Evolutionary conservation across 352 stramenopile species (phyloP).

Genomic region (Peronosclerospora sorghi): DNA sequence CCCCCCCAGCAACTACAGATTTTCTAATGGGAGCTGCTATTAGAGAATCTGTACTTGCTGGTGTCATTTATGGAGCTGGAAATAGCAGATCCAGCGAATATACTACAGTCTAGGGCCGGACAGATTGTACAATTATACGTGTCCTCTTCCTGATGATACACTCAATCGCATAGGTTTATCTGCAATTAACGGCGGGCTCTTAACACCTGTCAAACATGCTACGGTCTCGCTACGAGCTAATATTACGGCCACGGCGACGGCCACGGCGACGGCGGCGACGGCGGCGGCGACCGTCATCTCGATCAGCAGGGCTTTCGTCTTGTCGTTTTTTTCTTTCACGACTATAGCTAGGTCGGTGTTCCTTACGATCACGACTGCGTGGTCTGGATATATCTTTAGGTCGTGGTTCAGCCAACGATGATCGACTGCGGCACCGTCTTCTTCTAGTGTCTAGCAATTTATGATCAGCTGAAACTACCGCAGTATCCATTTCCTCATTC

Average conservation of each 20-base stretch:
- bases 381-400: conserved; percentile 4
- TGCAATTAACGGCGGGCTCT: neutral
- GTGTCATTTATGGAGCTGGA: too few species aligned
- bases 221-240: too few species aligned
- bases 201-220: neutral
- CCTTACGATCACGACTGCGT: conserved; percentile 20
- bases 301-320: conserved; percentile 10
- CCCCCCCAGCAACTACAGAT: too few species aligned
- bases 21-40: too few species aligned
- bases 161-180: neutral
- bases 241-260: conserved; percentile 8
- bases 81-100: too few species aligned
- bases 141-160: too few species aligned
- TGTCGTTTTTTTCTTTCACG: conserved; percentile 15
- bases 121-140: conserved; percentile 7
- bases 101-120: conserved; percentile 5
- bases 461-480: neutral
- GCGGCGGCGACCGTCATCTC: conserved; percentile 18
- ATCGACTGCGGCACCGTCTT: conserved; percentile 16
- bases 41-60: too few species aligned
- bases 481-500: conserved; percentile 4
- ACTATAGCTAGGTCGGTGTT: conserved; percentile 13
- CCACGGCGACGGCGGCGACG: conserved; percentile 21
- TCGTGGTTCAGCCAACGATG: conserved; percentile 5
- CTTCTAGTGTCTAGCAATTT: conserved; percentile 1